These are phyloP conservation scores for Bruguiera hainesii DNA, from an alignment of 441 rosid genomes.

Conservation along the genomic window DNA sequence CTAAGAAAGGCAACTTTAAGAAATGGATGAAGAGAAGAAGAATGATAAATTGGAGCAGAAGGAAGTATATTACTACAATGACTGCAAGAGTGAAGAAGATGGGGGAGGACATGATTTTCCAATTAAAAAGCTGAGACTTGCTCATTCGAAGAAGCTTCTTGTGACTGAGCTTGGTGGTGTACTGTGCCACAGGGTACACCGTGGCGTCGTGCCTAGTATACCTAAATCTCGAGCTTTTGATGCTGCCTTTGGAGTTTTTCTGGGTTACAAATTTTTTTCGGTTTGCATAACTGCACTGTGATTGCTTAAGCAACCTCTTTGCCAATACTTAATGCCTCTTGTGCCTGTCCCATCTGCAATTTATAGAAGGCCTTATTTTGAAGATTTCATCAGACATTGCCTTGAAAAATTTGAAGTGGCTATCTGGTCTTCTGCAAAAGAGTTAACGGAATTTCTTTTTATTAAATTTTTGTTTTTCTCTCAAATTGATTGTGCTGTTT, in stretches of 20 bases:
- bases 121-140: slow-evolving; percentile 7
- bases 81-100: neutral
- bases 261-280: neutral
- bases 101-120: neutral
- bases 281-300: too few species aligned
- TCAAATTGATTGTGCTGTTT: too few species aligned
- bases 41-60: neutral
- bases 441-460: slow-evolving; percentile 18
- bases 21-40: slow-evolving; percentile 7
- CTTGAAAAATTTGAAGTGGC: slow-evolving; percentile 45
- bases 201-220: neutral
- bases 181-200: slow-evolving; percentile 26
- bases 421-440: slow-evolving; percentile 46
- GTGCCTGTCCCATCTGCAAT: slow-evolving; percentile 20
- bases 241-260: slow-evolving; percentile 25
- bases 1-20: neutral
- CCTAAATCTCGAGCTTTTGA: slow-evolving; percentile 23
- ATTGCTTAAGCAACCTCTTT: too few species aligned
- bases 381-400: slow-evolving; percentile 39
- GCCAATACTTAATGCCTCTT: too few species aligned
- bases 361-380: slow-evolving; percentile 41
- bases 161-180: slow-evolving; percentile 27
- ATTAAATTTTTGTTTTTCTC: too few species aligned
- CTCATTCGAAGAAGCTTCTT: slow-evolving; percentile 35
- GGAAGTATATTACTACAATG: neutral